Conservation (phyloP, 345 rosid species). For the Eucalyptus urophylla region DNA sequence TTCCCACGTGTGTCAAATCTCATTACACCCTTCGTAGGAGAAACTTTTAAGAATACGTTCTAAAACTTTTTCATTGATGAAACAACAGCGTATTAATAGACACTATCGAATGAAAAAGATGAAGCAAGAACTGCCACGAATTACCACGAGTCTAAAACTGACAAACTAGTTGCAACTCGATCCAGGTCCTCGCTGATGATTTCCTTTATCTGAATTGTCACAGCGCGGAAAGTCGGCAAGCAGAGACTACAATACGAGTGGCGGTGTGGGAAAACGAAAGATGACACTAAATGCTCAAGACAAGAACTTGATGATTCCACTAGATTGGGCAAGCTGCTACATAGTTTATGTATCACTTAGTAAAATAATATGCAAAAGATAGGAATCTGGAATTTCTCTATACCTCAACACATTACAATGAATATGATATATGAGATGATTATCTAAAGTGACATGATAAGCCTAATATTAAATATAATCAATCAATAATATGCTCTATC, state of each 20-base stretch:
- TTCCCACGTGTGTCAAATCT: too few species aligned
- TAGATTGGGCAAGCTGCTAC: background rate
- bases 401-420: too few species aligned
- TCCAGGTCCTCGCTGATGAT: background rate
- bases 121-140: background rate
- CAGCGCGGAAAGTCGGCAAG: background rate
- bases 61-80: too few species aligned
- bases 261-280: background rate
- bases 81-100: background rate
- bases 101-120: background rate
- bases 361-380: too few species aligned
- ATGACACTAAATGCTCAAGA: background rate
- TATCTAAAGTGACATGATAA: background rate
- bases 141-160: background rate
- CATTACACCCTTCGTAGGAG: too few species aligned
- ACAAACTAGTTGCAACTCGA: background rate
- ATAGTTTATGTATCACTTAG: background rate
- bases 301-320: background rate
- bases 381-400: too few species aligned
- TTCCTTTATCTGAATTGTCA: background rate
- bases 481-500: background rate
- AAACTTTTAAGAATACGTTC: too few species aligned
- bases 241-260: background rate
- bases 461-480: background rate
- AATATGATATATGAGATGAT: background rate